These are phyloP conservation scores for Sugiyamaella qingdaonensis DNA, from an alignment of 805 yeast genomes.

Conservation along the genomic window DNA sequence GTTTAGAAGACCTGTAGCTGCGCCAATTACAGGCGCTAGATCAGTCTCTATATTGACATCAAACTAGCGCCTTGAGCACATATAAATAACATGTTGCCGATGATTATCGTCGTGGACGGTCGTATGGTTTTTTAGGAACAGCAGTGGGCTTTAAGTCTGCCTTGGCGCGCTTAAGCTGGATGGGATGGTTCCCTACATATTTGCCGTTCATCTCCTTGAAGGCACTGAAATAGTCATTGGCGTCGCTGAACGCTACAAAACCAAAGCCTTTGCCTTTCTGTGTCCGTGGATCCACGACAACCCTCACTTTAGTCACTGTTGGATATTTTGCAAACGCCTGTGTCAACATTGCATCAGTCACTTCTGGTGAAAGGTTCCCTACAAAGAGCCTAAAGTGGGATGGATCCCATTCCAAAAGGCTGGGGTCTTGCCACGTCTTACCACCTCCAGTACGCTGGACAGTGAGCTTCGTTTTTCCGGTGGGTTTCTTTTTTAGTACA, in stretches of 20 bases:
- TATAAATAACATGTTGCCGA: neutral
- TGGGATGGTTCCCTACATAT: conserved; percentile 70
- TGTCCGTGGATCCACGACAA: conserved; percentile 48
- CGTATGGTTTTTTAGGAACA: conserved; percentile 6
- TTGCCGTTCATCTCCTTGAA: conserved; percentile 75
- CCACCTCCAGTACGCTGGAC: conserved; percentile 46
- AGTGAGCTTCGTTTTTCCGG: conserved; percentile 23
- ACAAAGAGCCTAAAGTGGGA: conserved; percentile 67
- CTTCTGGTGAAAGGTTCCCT: conserved; percentile 70
- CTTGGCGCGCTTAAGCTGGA: conserved; percentile 60
- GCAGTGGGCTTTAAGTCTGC: conserved; percentile 20
- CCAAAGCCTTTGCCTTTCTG: conserved; percentile 64
- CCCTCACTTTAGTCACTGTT: conserved; percentile 54
- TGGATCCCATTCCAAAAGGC: conserved; percentile 62
- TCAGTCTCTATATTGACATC: too few species aligned
- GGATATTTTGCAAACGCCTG: conserved; percentile 51
- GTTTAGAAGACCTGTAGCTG: neutral
- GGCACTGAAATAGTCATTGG: conserved; percentile 66
- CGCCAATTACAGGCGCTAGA: too few species aligned
- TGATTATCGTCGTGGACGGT: neutral
- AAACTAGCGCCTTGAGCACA: neutral
- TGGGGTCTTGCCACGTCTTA: conserved; percentile 44
- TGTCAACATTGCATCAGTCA: conserved; percentile 51
- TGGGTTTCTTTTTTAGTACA: neutral
- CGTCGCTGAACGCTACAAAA: conserved; percentile 60